Evolutionary conservation across 2,329 filamentous ascomycete genomes (phyloP).

Genomic region (Ophiostoma montium): DNA sequence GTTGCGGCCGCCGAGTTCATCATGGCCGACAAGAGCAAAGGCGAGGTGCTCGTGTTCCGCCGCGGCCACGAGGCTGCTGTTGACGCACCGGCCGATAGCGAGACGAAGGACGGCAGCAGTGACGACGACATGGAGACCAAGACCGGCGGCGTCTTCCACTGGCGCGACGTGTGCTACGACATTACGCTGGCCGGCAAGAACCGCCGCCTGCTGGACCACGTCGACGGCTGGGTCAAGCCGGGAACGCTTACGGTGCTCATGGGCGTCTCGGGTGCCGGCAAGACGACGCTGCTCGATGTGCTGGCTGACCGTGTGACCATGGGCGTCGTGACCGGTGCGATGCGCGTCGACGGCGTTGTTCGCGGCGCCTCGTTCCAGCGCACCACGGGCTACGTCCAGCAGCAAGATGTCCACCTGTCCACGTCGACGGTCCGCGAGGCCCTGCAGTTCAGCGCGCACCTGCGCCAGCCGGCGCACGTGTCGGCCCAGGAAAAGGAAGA

Average conservation of each 20-base stretch:
- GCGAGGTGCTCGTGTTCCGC: slow-evolving; percentile 61
- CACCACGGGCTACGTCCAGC: slow-evolving; percentile 84
- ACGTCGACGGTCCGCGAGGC: slow-evolving; percentile 83
- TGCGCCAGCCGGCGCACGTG: slow-evolving; percentile 69
- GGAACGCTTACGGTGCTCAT: slow-evolving; percentile 82
- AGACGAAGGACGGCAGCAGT: slow-evolving; percentile 18
- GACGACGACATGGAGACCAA: slow-evolving; percentile 24
- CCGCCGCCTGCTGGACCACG: slow-evolving; percentile 66
- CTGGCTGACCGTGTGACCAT: slow-evolving; percentile 76
- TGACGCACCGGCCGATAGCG: slow-evolving; percentile 17
- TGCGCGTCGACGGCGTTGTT: slow-evolving; percentile 51
- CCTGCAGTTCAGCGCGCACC: slow-evolving; percentile 68
- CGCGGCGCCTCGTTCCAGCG: slow-evolving; percentile 77
- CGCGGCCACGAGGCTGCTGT: slow-evolving; percentile 45
- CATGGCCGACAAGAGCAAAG: slow-evolving; percentile 53
- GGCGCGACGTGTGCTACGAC: slow-evolving; percentile 67
- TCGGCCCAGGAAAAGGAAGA: slow-evolving; percentile 63
- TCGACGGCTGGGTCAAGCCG: slow-evolving; percentile 89
- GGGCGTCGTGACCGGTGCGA: slow-evolving; percentile 77
- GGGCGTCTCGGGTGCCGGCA: slow-evolving; percentile 87
- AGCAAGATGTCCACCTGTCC: slow-evolving; percentile 77
- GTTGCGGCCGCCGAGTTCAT: slow-evolving; percentile 50
- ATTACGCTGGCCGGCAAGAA: slow-evolving; percentile 65
- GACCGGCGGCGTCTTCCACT: slow-evolving; percentile 51
- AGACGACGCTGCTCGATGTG: slow-evolving; percentile 79